Conservation (phyloP, 441 rosid genomes). For the Aleurites moluccanus region DNA sequence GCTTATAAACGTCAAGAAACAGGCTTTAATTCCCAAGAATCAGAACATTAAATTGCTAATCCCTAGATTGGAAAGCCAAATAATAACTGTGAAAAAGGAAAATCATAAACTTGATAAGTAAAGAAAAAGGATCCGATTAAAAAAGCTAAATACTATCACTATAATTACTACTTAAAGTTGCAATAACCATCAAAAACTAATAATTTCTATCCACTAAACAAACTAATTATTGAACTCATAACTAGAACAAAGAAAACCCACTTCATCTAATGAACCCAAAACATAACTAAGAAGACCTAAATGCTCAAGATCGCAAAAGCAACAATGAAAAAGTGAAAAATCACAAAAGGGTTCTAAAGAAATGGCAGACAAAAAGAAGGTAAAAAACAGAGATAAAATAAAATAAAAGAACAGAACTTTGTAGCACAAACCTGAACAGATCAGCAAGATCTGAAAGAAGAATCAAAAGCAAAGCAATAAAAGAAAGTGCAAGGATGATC, state of each 20-base stretch:
- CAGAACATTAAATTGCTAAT: conserved; percentile 2
- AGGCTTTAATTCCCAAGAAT: conserved; percentile 15
- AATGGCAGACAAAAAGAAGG: conserved; percentile 1
- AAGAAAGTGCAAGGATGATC: background rate
- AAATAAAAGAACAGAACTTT: background rate
- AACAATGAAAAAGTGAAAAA: conserved; percentile 7
- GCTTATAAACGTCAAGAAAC: background rate
- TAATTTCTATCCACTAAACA: background rate
- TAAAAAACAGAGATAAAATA: background rate
- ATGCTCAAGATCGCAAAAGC: conserved; percentile 11
- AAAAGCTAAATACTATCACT: background rate
- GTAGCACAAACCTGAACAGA: background rate
- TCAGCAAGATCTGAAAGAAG: conserved; percentile 24
- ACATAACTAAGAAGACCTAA: background rate
- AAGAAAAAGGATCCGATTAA: background rate
- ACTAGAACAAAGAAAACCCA: conserved; percentile 2
- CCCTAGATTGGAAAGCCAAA: conserved; percentile 14
- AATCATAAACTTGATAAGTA: background rate
- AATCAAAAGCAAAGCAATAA: background rate
- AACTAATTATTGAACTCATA: background rate
- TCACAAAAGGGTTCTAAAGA: conserved; percentile 12
- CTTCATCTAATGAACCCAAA: background rate
- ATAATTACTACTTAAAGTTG: background rate
- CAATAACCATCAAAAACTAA: background rate
- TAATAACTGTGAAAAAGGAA: conserved; percentile 12